phyloP scores from a whole-genome alignment of 306 rosid genomes.

The Astragalus membranaceus region DNA sequence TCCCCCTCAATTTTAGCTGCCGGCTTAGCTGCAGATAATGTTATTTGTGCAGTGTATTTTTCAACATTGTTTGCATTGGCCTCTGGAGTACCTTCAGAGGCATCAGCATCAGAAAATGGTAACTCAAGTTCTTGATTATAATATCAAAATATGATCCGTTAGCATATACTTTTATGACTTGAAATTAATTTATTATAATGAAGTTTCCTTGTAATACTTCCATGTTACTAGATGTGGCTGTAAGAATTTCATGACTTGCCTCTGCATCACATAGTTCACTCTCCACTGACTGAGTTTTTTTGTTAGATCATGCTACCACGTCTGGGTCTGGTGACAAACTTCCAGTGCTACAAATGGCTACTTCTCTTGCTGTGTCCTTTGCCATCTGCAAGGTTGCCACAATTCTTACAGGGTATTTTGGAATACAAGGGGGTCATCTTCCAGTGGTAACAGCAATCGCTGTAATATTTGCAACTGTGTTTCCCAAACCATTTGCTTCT shows the following conservation, averaged over 20 bases:
- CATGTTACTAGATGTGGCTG: background rate
- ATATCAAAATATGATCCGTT: background rate
- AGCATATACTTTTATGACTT: background rate
- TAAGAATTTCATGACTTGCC: background rate
- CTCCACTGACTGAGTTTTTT: background rate
- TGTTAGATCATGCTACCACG: slow-evolving; percentile 35
- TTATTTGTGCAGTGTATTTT: slow-evolving; percentile 70
- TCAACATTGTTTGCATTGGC: slow-evolving; percentile 57
- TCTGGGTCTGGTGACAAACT: slow-evolving; percentile 28
- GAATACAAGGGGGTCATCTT: slow-evolving; percentile 60
- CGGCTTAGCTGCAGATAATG: slow-evolving; percentile 81
- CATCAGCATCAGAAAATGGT: slow-evolving; percentile 39
- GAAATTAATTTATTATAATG: background rate
- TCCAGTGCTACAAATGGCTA: slow-evolving; percentile 44
- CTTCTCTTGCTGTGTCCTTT: slow-evolving; percentile 54
- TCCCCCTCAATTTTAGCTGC: slow-evolving; percentile 61
- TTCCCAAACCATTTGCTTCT: slow-evolving; percentile 46
- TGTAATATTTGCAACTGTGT: slow-evolving; percentile 51
- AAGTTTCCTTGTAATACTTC: background rate
- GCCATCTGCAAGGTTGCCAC: slow-evolving; percentile 47
- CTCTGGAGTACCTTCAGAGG: slow-evolving; percentile 64
- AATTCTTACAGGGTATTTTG: slow-evolving; percentile 28
- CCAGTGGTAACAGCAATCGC: slow-evolving; percentile 59
- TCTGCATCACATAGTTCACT: background rate
- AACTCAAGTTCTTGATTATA: slow-evolving; percentile 4